Conservation (phyloP, 805 yeast species). For the Suhomyces vadensis region DNA sequence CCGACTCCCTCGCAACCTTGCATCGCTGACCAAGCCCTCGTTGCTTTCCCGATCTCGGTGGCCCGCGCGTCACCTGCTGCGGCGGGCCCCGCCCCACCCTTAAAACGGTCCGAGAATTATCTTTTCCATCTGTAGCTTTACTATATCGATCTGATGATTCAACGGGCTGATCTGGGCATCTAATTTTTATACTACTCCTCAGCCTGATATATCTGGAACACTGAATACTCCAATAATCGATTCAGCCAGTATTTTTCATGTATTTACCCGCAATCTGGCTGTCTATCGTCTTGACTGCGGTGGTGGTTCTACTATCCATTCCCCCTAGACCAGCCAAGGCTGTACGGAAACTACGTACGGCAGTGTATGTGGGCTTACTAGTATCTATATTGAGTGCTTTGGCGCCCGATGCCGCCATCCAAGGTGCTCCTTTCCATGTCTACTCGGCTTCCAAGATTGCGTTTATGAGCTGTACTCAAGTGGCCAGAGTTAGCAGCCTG, state of each 20-base stretch:
- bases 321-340: background rate
- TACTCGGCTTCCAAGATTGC: constrained; percentile 33
- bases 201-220: too few species aligned
- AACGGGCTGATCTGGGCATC: too few species aligned
- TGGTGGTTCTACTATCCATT: background rate
- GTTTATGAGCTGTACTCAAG: constrained; percentile 30
- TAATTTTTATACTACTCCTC: background rate
- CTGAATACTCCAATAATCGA: too few species aligned
- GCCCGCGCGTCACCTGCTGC: background rate
- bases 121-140: background rate
- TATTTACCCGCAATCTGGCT: constrained; percentile 1
- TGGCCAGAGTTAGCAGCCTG: constrained; percentile 18
- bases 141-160: too few species aligned
- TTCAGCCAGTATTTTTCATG: too few species aligned
- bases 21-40: background rate
- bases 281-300: background rate
- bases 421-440: constrained; percentile 33
- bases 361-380: constrained; percentile 11
- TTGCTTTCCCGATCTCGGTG: background rate
- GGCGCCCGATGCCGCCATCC: constrained; percentile 27
- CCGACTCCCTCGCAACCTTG: background rate
- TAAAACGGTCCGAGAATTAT: background rate
- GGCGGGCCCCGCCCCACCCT: background rate
- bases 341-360: background rate
- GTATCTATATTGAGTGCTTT: constrained; percentile 15